Evolutionary conservation across 1,284 basidiomycete species (phyloP), one percentile per base, ranked within the genome.

Genomic region (Ganoderma lingzhi): DNA sequence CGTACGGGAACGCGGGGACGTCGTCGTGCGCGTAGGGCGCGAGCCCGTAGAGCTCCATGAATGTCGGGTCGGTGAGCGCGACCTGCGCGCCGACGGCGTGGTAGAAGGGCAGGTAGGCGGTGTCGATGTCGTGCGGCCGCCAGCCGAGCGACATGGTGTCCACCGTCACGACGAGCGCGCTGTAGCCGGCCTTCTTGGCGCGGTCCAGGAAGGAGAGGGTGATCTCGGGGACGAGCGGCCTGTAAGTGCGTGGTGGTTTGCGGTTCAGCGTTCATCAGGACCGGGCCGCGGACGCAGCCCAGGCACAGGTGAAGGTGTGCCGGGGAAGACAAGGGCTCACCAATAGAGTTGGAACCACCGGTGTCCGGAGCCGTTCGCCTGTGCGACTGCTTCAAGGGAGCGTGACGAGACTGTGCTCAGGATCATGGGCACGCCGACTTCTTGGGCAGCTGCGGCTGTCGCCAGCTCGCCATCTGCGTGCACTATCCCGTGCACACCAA

Each of bases 261-360:
- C 4, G 35, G 35, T 23, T 23, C 23, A 23, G 48, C 8, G 51
- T 55, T 55, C 30, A 55, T 55, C 53, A 28, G 51, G 53, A 32
- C 32, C 32, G 8, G 17, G 10, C 17, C 37, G 37, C 37, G 10
- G 37, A 12, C 37, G 32, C 56, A 39, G 6, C 15, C 19, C 35
- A 35, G 35, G 35, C 1, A 35, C 35, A 8, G 8, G n/a, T n/a
- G 30, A 1, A 3, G 35, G 9, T 3, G n/a, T 10, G 6, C 8
- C 6, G 0, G 59, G 17, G 8, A 35, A 4, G 37, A 15, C 5
- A 6, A 37, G 19, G 14, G 61, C 76, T 68, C 60, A 86, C 90
- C 91, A 93, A 78, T 95, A 95, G 6, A 95, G 85, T 78, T 96
- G 93, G 80, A 88, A 96, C 89, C 90, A 95, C 23, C 93, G 83